Evolutionary conservation across 306 rosid species (phyloP).

Genomic region (Erythrophleum fordii): DNA sequence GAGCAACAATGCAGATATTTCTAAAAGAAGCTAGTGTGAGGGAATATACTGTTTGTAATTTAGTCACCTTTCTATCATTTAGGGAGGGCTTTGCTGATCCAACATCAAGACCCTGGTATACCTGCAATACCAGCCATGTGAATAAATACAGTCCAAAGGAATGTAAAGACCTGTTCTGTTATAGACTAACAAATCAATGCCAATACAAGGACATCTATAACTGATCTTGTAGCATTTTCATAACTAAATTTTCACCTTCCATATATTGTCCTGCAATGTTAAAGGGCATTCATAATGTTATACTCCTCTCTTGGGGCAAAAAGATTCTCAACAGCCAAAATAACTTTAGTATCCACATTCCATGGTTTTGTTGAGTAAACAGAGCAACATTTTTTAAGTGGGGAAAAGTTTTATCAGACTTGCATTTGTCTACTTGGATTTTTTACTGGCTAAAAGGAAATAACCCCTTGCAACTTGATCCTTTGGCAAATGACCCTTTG

Average conservation of each 20-base stretch:
- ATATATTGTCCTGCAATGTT: background rate
- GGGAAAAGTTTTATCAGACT: background rate
- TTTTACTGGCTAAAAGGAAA: background rate
- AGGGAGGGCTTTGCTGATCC: slow-evolving; percentile 95
- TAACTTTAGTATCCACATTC: background rate
- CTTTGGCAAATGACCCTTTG: background rate
- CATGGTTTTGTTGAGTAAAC: background rate
- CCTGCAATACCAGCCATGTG: slow-evolving; percentile 49
- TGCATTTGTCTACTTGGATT: background rate
- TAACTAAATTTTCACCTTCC: background rate
- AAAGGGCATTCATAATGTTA: background rate
- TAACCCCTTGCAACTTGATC: background rate
- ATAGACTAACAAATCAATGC: background rate
- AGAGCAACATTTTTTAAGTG: background rate
- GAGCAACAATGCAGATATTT: slow-evolving; percentile 26
- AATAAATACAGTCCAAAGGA: slow-evolving; percentile 3
- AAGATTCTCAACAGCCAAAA: slow-evolving; percentile 10
- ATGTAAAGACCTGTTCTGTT: slow-evolving; percentile 20
- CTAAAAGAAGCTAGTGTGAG: slow-evolving; percentile 9
- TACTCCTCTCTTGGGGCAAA: background rate
- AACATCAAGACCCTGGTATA: slow-evolving; percentile 85
- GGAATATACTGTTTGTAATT: slow-evolving; percentile 28
- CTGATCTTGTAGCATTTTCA: background rate
- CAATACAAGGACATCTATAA: slow-evolving; percentile 2
- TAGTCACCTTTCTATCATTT: slow-evolving; percentile 70